phyloP scores from a whole-genome alignment of 345 rosid species.

The Ailanthus altissimus region DNA sequence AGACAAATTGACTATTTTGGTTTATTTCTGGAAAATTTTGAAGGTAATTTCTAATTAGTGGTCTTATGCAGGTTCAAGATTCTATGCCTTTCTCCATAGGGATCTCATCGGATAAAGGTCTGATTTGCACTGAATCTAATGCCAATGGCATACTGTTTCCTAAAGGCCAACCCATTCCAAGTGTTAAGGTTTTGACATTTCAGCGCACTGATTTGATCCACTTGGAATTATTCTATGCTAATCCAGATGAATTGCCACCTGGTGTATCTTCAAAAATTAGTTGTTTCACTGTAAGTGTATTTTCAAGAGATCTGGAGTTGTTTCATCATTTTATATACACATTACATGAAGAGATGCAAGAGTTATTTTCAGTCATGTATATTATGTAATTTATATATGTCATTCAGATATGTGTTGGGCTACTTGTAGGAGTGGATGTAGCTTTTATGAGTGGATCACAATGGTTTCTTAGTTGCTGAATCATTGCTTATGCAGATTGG shows the following conservation, averaged over 20 bases:
- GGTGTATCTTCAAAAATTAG: slow-evolving; percentile 44
- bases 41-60: not conserved
- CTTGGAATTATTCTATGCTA: slow-evolving; percentile 53
- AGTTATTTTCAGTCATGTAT: not conserved
- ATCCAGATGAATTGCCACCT: slow-evolving; percentile 45
- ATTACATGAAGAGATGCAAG: not conserved
- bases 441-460: slow-evolving; percentile 9
- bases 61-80: slow-evolving; percentile 56
- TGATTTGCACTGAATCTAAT: slow-evolving; percentile 36
- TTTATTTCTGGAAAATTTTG: too few relatives aligned
- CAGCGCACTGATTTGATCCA: slow-evolving; percentile 38
- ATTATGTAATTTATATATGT: not conserved
- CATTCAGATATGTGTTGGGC: not conserved
- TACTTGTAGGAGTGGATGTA: not conserved
- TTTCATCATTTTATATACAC: not conserved
- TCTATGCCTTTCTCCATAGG: slow-evolving; percentile 57
- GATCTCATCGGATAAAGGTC: slow-evolving; percentile 42
- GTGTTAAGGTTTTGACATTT: slow-evolving; percentile 49
- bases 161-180: slow-evolving; percentile 51
- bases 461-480: slow-evolving; percentile 9
- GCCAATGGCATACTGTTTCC: slow-evolving; percentile 45
- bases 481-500: slow-evolving; percentile 46
- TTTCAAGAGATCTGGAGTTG: not conserved
- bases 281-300: slow-evolving; percentile 41
- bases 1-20: not conserved